These are phyloP conservation scores for Nannochloropsis granulata DNA, from an alignment of 108 stramenopile species.

Conservation along the genomic window DNA sequence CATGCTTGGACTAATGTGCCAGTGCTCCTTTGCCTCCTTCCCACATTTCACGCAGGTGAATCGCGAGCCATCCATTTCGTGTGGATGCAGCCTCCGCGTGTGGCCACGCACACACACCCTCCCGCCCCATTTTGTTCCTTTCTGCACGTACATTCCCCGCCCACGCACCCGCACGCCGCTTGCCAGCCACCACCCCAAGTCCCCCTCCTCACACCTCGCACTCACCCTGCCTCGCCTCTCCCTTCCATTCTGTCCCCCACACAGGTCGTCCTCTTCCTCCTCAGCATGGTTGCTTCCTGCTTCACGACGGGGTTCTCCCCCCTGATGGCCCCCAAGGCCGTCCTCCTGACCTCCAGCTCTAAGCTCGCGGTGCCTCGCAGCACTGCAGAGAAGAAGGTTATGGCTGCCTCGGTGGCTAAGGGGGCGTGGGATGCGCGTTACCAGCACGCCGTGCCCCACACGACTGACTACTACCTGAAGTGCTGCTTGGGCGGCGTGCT, in stretches of 20 bases:
- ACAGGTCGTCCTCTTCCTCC: background rate
- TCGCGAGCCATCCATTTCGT: too few relatives aligned
- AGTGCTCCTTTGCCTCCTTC: too few relatives aligned
- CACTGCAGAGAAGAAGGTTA: background rate
- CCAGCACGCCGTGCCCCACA: slow-evolving; percentile 4
- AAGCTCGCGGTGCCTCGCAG: background rate
- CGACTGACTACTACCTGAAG: slow-evolving; percentile 33
- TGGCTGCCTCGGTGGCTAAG: background rate
- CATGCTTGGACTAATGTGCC: too few relatives aligned
- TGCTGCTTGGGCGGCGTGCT: slow-evolving; percentile 39
- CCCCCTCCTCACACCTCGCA: too few relatives aligned
- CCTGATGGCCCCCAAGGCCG: background rate
- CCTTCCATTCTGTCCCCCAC: background rate
- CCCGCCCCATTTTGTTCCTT: too few relatives aligned
- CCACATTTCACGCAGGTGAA: too few relatives aligned
- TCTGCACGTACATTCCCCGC: too few relatives aligned
- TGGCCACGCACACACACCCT: too few relatives aligned
- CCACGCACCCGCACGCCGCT: too few relatives aligned
- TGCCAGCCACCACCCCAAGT: too few relatives aligned
- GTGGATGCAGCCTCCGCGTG: too few relatives aligned
- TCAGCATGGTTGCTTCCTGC: background rate
- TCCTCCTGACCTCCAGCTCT: background rate
- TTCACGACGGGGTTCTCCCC: background rate
- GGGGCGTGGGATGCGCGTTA: slow-evolving; percentile 5
- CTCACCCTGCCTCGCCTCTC: background rate